These are phyloP conservation scores for Abelmoschus esculentus DNA, from an alignment of 345 rosid species.

Conservation along the genomic window DNA sequence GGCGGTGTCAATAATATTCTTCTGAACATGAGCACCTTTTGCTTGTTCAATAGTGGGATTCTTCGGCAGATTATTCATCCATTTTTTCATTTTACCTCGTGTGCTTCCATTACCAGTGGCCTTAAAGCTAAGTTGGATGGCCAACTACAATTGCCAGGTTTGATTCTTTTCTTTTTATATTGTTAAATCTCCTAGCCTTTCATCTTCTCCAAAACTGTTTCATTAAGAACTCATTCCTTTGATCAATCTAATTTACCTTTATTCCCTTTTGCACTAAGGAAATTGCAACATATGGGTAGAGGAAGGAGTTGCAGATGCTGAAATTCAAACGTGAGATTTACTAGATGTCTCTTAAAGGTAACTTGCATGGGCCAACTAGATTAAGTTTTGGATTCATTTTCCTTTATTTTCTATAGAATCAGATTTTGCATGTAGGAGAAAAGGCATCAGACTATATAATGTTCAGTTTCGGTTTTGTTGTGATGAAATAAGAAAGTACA, in stretches of 20 bases:
- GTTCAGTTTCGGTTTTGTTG: neutral
- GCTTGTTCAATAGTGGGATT: constrained; percentile 16
- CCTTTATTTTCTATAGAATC: neutral
- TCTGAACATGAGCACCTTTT: constrained; percentile 32
- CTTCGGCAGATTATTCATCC: constrained; percentile 2
- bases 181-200: neutral
- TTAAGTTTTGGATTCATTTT: neutral
- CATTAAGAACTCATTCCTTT: neutral
- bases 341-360: neutral
- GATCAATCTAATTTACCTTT: neutral
- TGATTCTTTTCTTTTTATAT: neutral
- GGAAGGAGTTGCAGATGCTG: neutral
- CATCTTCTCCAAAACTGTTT: neutral
- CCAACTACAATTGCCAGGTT: neutral
- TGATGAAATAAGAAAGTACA: neutral
- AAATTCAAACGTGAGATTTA: neutral
- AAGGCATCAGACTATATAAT: neutral
- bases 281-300: neutral
- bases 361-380: neutral
- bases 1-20: constrained; percentile 83
- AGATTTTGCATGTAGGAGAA: neutral
- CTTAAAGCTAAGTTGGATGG: neutral
- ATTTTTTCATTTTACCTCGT: neutral
- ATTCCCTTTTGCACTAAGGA: neutral
- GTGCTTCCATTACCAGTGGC: neutral